phyloP scores from a whole-genome alignment of 2,329 filamentous ascomycete genomes.

The Grosmannia penicillata region DNA sequence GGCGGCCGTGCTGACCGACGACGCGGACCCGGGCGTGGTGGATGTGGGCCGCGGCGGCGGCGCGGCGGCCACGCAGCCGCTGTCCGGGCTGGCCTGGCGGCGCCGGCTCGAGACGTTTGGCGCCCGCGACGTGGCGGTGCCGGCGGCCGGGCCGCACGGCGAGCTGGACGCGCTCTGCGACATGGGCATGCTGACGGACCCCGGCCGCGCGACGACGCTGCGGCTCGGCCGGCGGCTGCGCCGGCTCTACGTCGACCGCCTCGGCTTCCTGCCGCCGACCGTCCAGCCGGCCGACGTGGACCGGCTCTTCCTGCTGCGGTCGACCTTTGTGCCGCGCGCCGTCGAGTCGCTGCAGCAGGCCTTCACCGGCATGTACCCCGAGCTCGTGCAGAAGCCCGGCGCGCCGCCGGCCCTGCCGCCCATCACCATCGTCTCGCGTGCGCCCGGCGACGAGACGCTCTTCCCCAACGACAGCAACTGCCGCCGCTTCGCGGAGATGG shows the following conservation, averaged over 20 bases:
- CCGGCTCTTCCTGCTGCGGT: conserved; percentile 51
- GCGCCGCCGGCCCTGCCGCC: conserved; percentile 20
- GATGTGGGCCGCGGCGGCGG: conserved; percentile 20
- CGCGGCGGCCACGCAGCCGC: conserved; percentile 17
- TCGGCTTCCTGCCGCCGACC: conserved; percentile 51
- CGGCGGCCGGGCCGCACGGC: conserved; percentile 52
- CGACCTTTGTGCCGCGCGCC: conserved; percentile 61
- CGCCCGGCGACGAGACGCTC: conserved; percentile 57
- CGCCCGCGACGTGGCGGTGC: conserved; percentile 48
- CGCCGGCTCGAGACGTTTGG: conserved; percentile 76
- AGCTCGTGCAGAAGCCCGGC: conserved; percentile 9
- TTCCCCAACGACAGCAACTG: conserved; percentile 68
- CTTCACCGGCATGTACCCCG: conserved; percentile 61
- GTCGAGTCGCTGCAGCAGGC: conserved; percentile 65
- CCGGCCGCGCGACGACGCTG: conserved; percentile 56
- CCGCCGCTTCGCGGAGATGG: conserved; percentile 54
- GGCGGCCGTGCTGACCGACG: conserved; percentile 30
- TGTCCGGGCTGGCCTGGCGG: conserved; percentile 41
- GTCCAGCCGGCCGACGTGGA: conserved; percentile 30
- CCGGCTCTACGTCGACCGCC: conserved; percentile 58
- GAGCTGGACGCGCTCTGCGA: conserved; percentile 73
- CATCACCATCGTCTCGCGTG: conserved; percentile 50
- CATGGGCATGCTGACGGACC: conserved; percentile 61
- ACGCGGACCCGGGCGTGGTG: conserved; percentile 25
- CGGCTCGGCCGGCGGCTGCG: conserved; percentile 54